Evolutionary conservation across 805 yeast species (phyloP).

Genomic region (Lipomyces japonicus): DNA sequence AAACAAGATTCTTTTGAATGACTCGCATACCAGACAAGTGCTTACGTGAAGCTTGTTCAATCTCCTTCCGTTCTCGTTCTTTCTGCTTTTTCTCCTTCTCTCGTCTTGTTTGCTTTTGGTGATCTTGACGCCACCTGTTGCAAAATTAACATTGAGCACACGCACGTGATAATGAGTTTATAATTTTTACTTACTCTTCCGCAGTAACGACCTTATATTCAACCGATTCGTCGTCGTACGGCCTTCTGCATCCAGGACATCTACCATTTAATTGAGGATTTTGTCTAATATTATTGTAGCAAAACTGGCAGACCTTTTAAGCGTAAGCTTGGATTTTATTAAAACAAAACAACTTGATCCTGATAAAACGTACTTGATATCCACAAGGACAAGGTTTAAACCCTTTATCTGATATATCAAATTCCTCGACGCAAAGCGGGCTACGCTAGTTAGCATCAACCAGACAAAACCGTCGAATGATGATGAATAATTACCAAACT

Average conservation of each 20-base stretch:
- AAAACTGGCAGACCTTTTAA: slow-evolving; percentile 82
- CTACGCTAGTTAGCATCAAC: slow-evolving; percentile 41
- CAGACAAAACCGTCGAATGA: background rate
- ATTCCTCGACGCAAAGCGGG: slow-evolving; percentile 95
- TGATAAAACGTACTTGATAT: slow-evolving; percentile 41
- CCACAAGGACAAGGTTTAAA: slow-evolving; percentile 99
- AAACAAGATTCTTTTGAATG: slow-evolving; percentile 95
- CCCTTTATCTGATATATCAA: slow-evolving; percentile 93
- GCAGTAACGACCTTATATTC: slow-evolving; percentile 78
- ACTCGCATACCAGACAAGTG: slow-evolving; percentile 95
- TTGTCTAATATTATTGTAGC: slow-evolving; percentile 92
- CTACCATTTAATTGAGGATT: slow-evolving; percentile 93
- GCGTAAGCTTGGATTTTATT: background rate
- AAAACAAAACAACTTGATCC: background rate
- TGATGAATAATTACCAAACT: slow-evolving; percentile 47
- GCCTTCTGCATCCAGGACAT: slow-evolving; percentile 96
- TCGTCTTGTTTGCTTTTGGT: slow-evolving; percentile 70
- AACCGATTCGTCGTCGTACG: slow-evolving; percentile 88
- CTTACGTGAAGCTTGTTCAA: slow-evolving; percentile 66
- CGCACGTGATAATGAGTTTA: background rate
- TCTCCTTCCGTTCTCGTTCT: slow-evolving; percentile 89
- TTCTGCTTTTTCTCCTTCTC: slow-evolving; percentile 70
- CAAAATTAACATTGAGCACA: background rate
- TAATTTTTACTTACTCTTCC: slow-evolving; percentile 54
- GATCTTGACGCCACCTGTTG: slow-evolving; percentile 60